Evolutionary conservation across 768 basidiomycete genomes (phyloP), one percentile per base, ranked within the genome.

Genomic region (Tricholoma furcatifolium): DNA sequence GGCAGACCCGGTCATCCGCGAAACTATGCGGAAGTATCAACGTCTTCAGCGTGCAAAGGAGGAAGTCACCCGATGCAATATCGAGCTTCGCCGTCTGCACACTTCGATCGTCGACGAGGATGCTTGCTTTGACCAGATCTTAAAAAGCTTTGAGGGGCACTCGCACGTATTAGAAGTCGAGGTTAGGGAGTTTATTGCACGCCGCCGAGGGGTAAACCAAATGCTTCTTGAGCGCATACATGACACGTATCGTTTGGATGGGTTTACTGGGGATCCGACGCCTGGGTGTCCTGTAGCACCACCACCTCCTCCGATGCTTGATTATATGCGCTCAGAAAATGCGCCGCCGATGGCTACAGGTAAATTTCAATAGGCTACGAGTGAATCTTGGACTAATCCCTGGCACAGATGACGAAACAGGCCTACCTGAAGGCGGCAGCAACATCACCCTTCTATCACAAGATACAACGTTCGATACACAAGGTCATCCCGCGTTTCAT

Each of bases 11-110:
- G 31, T 51, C 31, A 41, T 23, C 31, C 32, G 31, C 2, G 50
- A 52, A 30, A 51, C 55, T 20, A 56, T 43, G 23, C 27, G 31
- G 12, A 51, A 56, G 38, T 56, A 42, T 40, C 45, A 46, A 30
- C 15, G 50, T 17, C 34, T 45, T 18, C 30, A 51, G 32, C 39
- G 20, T 41, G 55, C 45, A n/a, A 2, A 38, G 1, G 14, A 56
- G 30, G 55, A 56, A 27, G 43, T 56, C 21, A 27, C 42, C 4
- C 15, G 39, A 2, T 36, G 43, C 9, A 47, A 56, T n/a, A 9
- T 56, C 38, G 55, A 51, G 32, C 23, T 52, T 14, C 9, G 50
- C 15, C n/a, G 43, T 6, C 50, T 56, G 17, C 50, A 43, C 38
- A 47, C 41, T n/a, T 45, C 50, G 10, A 56, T 56, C 36, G 31